A percentile compares a stretch with the other conserved stretches of the same genome.
Evolutionary conservation across 164 flowering plant species (phyloP).

Genomic region (Dillenia suffruticosa): DNA sequence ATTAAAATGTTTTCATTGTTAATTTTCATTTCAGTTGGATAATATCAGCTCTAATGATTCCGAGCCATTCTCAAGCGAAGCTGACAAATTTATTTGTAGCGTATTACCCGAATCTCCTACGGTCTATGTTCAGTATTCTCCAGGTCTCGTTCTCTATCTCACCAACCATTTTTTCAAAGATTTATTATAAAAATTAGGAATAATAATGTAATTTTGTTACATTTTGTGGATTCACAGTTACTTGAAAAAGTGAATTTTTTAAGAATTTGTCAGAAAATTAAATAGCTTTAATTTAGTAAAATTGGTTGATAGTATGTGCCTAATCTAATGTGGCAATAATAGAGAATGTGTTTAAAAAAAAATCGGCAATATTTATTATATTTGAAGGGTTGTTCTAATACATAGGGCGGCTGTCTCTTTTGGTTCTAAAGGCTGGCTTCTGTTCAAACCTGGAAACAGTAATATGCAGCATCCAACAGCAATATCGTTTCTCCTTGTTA

Average conservation of each 20-base stretch:
- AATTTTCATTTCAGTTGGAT: slow-evolving; percentile 5
- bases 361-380: too few species aligned
- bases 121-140: slow-evolving; percentile 24
- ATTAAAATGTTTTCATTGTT: not conserved
- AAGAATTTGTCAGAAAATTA: too few species aligned
- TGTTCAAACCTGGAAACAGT: slow-evolving; percentile 37
- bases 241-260: too few species aligned
- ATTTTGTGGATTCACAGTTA: too few species aligned
- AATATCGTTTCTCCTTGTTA: slow-evolving; percentile 47
- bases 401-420: too few species aligned
- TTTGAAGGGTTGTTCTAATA: too few species aligned
- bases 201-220: too few species aligned
- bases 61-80: slow-evolving; percentile 5
- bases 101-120: slow-evolving; percentile 43
- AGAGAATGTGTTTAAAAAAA: too few species aligned
- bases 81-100: slow-evolving; percentile 21
- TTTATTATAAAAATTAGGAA: too few species aligned
- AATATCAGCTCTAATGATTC: not conserved
- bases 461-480: slow-evolving; percentile 48
- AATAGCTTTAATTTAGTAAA: too few species aligned
- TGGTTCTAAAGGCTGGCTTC: slow-evolving; percentile 39
- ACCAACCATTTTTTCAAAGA: too few species aligned
- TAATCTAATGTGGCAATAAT: too few species aligned
- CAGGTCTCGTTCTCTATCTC: slow-evolving; percentile 20
- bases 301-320: not conserved